Percentiles rank a stretch among this genome's conserved stretches.
phyloP scores from a whole-genome alignment of 306 rosid species.

The Vigna radiata region DNA sequence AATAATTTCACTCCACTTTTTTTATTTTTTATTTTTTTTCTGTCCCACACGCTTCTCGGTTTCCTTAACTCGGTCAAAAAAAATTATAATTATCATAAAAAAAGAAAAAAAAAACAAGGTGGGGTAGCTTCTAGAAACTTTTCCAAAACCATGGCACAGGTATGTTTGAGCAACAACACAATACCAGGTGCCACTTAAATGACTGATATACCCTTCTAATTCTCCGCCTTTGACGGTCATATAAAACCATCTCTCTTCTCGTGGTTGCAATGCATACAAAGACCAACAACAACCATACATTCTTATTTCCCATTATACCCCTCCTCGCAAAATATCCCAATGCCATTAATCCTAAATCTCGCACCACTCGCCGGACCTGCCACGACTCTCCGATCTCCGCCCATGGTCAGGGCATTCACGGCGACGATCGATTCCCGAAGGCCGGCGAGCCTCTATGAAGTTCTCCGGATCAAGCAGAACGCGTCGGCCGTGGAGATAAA shows the following conservation, averaged over 20 bases:
- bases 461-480: slow-evolving; percentile 42
- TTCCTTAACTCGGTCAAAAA: background rate
- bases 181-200: slow-evolving; percentile 4
- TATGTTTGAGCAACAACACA: background rate
- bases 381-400: background rate
- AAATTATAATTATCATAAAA: background rate
- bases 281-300: background rate
- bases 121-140: slow-evolving; percentile 31
- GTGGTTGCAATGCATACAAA: too few relatives aligned
- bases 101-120: too few relatives aligned
- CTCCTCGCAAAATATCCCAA: background rate
- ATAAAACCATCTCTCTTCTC: background rate
- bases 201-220: background rate
- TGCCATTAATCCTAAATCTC: slow-evolving; percentile 11
- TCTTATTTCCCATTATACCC: slow-evolving; percentile 30
- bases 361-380: background rate
- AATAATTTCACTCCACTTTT: too few relatives aligned
- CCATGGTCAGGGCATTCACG: background rate
- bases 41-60: background rate
- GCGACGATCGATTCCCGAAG: background rate
- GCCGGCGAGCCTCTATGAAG: slow-evolving; percentile 38
- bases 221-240: slow-evolving; percentile 15
- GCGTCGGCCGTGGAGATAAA: slow-evolving; percentile 38
- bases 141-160: background rate
- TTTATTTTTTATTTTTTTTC: background rate